Evolutionary conservation across 306 rosid species (phyloP).

Genomic region (Quercus variabilis): DNA sequence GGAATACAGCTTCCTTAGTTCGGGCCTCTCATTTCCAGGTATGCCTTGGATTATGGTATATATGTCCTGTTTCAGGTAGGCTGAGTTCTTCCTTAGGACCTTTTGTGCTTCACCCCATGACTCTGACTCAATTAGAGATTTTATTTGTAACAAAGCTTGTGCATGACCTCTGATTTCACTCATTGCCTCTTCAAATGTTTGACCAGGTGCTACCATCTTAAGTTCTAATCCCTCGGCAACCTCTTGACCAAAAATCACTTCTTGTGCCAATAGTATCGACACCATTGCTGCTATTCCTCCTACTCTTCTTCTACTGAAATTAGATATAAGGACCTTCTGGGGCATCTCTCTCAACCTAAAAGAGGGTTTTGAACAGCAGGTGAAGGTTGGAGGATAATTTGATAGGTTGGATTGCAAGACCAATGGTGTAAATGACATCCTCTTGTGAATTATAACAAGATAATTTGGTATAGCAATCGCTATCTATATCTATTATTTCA

Average conservation of each 20-base stretch:
- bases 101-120: slow-evolving; percentile 65
- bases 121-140: slow-evolving; percentile 46
- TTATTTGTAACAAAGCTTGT: slow-evolving; percentile 31
- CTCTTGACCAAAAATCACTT: slow-evolving; percentile 3
- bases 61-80: slow-evolving; percentile 52
- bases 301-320: slow-evolving; percentile 32
- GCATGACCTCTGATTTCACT: slow-evolving; percentile 36
- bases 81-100: slow-evolving; percentile 46
- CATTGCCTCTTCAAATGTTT: slow-evolving; percentile 40
- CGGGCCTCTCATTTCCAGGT: slow-evolving; percentile 62
- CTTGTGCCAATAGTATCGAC: slow-evolving; percentile 16
- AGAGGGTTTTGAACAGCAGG: slow-evolving; percentile 28
- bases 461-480: neutral
- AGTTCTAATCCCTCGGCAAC: slow-evolving; percentile 49
- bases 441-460: neutral
- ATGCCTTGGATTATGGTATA: slow-evolving; percentile 58
- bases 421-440: slow-evolving; percentile 39
- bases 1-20: slow-evolving; percentile 60
- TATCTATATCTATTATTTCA: neutral
- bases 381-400: slow-evolving; percentile 33
- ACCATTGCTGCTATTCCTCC: slow-evolving; percentile 19
- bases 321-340: slow-evolving; percentile 19
- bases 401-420: slow-evolving; percentile 29
- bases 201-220: slow-evolving; percentile 29
- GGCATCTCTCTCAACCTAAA: slow-evolving; percentile 11